Evolutionary conservation across 2,329 filamentous ascomycete species (phyloP), one percentile per base, ranked within the genome.

Genomic region (Colletotrichum trifolii): DNA sequence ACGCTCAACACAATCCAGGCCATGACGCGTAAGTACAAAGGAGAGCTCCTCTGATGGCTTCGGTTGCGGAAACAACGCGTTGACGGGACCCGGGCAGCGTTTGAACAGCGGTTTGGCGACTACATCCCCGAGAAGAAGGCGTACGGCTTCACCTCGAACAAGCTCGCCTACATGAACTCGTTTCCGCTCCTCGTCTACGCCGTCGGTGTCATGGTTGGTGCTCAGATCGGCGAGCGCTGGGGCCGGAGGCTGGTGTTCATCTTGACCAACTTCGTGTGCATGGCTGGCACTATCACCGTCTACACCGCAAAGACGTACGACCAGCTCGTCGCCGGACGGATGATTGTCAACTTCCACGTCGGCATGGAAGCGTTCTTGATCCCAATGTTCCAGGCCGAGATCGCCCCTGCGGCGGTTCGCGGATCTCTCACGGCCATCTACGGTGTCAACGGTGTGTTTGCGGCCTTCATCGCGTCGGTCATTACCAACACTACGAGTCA

Each of bases 101-200:
- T 68, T 15, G 64, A 69, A 25, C 35, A 55, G 25, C 58, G 61
- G 12, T 71, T 71, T 34, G 69, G 69, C 6, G 63, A 70, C 33
- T 60, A 17, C 12, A 39, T 68, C 6, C 54, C 66, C 5, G 60
- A 15, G 9, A 67, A 67, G 39, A 54, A 62, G 3, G 58, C 40
- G 6, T 68, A 38, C 12, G 60, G 58, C 2, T 67, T 71, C 15
- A 67, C 66, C 3, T 61, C 69, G 0, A 65, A 59, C 11, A 68
- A 64, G 25, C 59, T 71, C 36, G 68, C 69, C 15, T 70, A 68
- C 46, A 67, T 71, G 53, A 71, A 71, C 47, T 70, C 68, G 13
- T 60, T 71, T 8, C 69, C 67, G 11, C 59, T 70, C 2, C 57
- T 70, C 53, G 40, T 61, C n/a, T 70, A 68, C 15, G 68, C 64